Evolutionary conservation across 169 alveolate species (phyloP).

Genomic region (Cytauxzoon felis): DNA sequence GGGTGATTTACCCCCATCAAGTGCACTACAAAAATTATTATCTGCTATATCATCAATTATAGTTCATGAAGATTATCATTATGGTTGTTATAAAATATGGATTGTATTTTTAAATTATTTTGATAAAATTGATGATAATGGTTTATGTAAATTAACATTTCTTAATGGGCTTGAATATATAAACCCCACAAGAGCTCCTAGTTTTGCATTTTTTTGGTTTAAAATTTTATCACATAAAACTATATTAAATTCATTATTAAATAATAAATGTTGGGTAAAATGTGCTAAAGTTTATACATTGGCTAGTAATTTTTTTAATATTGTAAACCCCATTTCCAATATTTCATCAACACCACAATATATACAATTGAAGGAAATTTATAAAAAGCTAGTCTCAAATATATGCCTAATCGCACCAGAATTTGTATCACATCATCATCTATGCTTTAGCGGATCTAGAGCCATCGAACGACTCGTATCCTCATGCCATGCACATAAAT

Average conservation of each 20-base stretch:
- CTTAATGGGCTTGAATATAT: constrained; percentile 67
- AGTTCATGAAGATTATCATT: constrained; percentile 69
- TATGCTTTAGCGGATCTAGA: constrained; percentile 94
- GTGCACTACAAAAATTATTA: constrained; percentile 78
- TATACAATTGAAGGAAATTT: background rate
- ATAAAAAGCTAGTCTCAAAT: constrained; percentile 63
- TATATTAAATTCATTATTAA: constrained; percentile 78
- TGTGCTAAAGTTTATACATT: constrained; percentile 68
- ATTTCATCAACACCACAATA: constrained; percentile 13
- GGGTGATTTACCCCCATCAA: constrained; percentile 79
- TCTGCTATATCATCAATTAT: constrained; percentile 72
- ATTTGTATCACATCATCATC: constrained; percentile 82
- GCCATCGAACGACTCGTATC: constrained; percentile 87
- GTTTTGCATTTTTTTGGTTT: constrained; percentile 94
- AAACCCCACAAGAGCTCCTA: constrained; percentile 91
- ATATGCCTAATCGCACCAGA: constrained; percentile 64
- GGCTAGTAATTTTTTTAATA: constrained; percentile 51
- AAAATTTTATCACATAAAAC: constrained; percentile 88
- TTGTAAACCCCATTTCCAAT: constrained; percentile 51
- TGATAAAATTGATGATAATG: constrained; percentile 65
- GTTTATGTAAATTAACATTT: constrained; percentile 67
- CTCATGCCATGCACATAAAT: constrained; percentile 61
- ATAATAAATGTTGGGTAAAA: constrained; percentile 72
- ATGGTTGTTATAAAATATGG: constrained; percentile 67
- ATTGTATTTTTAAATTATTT: constrained; percentile 68